Percentiles rank a stretch among this genome's conserved stretches.
Conservation (phyloP, 768 basidiomycete species). For the Cystofilobasidium capitatum region DNA sequence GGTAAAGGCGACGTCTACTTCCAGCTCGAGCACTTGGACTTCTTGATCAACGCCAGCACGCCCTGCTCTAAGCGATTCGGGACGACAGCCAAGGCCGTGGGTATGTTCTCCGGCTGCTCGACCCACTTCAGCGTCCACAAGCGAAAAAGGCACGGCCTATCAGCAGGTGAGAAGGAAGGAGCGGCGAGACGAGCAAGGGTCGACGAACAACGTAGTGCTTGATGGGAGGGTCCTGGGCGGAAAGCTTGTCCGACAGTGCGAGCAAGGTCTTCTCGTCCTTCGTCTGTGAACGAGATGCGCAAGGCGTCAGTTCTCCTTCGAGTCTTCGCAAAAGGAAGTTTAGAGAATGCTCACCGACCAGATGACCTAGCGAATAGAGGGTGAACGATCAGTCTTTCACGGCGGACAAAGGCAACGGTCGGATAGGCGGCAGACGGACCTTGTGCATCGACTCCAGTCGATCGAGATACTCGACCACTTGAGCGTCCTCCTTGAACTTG, state of each 20-base stretch:
- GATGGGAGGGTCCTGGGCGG: slow-evolving; percentile 29
- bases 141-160: background rate
- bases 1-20: background rate
- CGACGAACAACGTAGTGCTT: slow-evolving; percentile 34
- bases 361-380: background rate
- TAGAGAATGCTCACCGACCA: background rate
- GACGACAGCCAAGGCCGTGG: slow-evolving; percentile 38
- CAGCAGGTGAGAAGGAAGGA: background rate
- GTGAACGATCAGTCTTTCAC: background rate
- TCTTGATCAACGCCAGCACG: background rate
- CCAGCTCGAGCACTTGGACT: slow-evolving; percentile 3
- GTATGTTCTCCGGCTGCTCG: slow-evolving; percentile 38
- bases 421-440: slow-evolving; percentile 17
- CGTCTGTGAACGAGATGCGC: background rate
- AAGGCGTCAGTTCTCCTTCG: background rate
- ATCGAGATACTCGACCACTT: slow-evolving; percentile 34
- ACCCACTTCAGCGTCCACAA: slow-evolving; percentile 32
- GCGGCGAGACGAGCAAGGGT: background rate
- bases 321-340: background rate
- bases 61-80: slow-evolving; percentile 35
- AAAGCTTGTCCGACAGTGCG: slow-evolving; percentile 28
- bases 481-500: slow-evolving; percentile 31
- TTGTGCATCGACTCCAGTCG: slow-evolving; percentile 36
- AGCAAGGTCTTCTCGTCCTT: slow-evolving; percentile 10
- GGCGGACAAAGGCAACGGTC: too few species aligned